Evolutionary conservation across 495 filamentous ascomycete species (phyloP).

Genomic region (Polyplosphaeria fusca): DNA sequence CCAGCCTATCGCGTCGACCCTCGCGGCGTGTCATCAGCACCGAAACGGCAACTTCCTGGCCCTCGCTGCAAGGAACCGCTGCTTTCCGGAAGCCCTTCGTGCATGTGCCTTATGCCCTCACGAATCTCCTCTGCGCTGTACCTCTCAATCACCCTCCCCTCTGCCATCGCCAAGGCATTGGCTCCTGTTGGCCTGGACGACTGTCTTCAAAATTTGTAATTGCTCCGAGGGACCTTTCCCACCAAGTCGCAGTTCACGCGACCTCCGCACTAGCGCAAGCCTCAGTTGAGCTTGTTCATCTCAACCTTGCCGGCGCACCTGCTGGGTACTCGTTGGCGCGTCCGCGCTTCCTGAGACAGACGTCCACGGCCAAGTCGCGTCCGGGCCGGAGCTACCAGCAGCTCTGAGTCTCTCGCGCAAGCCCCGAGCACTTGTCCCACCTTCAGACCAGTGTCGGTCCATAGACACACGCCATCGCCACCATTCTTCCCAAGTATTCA

Average conservation of each 20-base stretch:
- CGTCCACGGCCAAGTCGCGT: neutral
- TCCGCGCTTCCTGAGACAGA: slow-evolving; percentile 19
- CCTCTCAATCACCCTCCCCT: neutral
- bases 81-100: slow-evolving; percentile 10
- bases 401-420: neutral
- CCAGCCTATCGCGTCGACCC: slow-evolving; percentile 1
- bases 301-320: too few relatives aligned
- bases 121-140: slow-evolving; percentile 6
- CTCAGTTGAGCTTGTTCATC: neutral
- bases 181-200: neutral
- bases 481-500: slow-evolving; percentile 18
- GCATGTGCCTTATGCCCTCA: slow-evolving; percentile 4
- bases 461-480: slow-evolving; percentile 27
- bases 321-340: too few relatives aligned
- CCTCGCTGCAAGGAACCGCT: slow-evolving; percentile 24
- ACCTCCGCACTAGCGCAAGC: neutral
- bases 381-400: slow-evolving; percentile 1
- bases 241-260: neutral
- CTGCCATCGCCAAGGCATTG: neutral
- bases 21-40: slow-evolving; percentile 2
- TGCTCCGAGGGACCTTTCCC: neutral
- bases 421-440: slow-evolving; percentile 1
- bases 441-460: slow-evolving; percentile 27
- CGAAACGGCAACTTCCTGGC: slow-evolving; percentile 2
- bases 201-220: slow-evolving; percentile 17